Base-by-base conservation (phyloP, 345 rosid species). In the Euclidium syriacum region DNA sequence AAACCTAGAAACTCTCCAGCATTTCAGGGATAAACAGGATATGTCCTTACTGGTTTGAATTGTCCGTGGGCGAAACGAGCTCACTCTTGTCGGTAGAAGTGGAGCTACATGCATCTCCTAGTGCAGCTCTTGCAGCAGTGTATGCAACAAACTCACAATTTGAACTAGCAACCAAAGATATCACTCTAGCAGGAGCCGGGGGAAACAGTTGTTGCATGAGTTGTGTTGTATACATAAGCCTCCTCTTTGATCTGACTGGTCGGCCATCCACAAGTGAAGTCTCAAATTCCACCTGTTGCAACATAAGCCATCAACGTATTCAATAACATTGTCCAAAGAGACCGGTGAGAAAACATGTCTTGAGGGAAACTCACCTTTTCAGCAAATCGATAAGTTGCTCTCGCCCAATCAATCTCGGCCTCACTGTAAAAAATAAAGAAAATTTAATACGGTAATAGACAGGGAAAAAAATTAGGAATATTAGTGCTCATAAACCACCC, bases 321-420 rank as follows among this genome's bases (percentile, higher is more conserved):
- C 35, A 14, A 42, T 40, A 75, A 60, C 58, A 53, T 7, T 9
- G 39, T 27, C 52, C 36, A 52, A 48, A 62, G 62, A 62, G 29
- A 58, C 51, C 1, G 17, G 49, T 6, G 10, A 55, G 27, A 32
- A 55, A 46, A 41, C 44, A 39, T 19, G 39, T 52, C 47, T 56
- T 17, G 56, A 30, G n/a, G 50, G 47, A 71, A 72, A 41, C 76
- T 29, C 25, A 90, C 99, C 81, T 87, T 94, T 78, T 85, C 97
- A 56, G 77, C 47, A 74, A 80, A 69, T 55, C 87, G 75, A 69
- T 85, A 80, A 54, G 79, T 72, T 19, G 79, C 81, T 42, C 51
- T 76, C 9, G 83, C 83, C 99, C 97, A 90, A 30, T 77, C 83
- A n/a, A 36, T 68, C 62, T 87, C 99, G 14, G 85, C 84, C 56